These are phyloP conservation scores for Bifiguratus adelaidae DNA, from an alignment of 192 early-diverging fungal species.

Conservation along the genomic window DNA sequence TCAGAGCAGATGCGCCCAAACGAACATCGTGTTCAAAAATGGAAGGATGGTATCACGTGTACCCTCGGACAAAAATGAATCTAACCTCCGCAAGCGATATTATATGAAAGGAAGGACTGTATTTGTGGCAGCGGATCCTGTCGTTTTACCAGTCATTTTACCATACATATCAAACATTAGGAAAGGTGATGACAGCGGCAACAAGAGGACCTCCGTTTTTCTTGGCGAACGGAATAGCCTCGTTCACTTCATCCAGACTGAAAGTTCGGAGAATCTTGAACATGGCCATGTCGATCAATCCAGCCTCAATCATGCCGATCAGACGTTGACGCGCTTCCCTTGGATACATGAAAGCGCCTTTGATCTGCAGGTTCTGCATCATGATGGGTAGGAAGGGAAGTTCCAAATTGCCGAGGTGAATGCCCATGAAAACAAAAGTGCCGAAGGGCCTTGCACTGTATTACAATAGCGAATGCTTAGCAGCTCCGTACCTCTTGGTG, in stretches of 20 bases:
- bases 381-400: slow-evolving; percentile 12
- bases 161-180: no score
- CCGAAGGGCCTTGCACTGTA: slow-evolving; percentile 4
- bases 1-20: no score
- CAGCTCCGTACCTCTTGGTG: no score
- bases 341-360: slow-evolving; percentile 15
- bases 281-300: slow-evolving; percentile 4
- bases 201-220: not conserved
- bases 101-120: no score
- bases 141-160: no score
- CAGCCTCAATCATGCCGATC: slow-evolving; percentile 13
- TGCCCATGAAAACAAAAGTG: slow-evolving; percentile 10
- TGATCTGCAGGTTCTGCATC: slow-evolving; percentile 12
- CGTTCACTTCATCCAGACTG: not conserved
- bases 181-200: slow-evolving; percentile 1
- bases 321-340: slow-evolving; percentile 4
- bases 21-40: no score
- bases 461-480: no score
- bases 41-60: no score
- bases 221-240: not conserved
- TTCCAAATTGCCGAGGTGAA: slow-evolving; percentile 3
- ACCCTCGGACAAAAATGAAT: no score
- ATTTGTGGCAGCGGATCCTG: no score
- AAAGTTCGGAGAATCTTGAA: not conserved
- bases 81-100: no score